Conservation (phyloP, 164 flowering plant genomes). For the Euptelea pleiosperma region DNA sequence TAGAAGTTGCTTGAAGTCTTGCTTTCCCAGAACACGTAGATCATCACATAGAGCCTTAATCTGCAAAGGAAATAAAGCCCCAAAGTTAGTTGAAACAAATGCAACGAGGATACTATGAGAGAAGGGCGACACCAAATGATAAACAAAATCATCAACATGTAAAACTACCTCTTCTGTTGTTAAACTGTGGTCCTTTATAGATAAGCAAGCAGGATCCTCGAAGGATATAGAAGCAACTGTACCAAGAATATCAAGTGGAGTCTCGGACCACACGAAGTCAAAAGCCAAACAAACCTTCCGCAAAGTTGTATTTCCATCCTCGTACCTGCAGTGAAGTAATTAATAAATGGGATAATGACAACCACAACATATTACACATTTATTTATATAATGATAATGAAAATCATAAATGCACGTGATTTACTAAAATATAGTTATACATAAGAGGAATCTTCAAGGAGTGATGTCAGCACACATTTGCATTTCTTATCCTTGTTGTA, state of each 20-base stretch:
- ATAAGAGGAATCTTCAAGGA: no score
- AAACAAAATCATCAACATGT: neutral
- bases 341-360: constrained; percentile 6
- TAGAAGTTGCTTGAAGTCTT: constrained; percentile 77
- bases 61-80: constrained; percentile 24
- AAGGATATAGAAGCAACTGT: constrained; percentile 69
- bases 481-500: no score
- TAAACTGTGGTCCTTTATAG: constrained; percentile 55
- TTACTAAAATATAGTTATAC: constrained; percentile 6
- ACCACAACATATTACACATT: constrained; percentile 1
- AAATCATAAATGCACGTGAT: neutral
- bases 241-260: constrained; percentile 86
- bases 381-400: neutral
- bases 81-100: neutral
- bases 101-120: neutral
- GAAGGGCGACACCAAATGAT: neutral
- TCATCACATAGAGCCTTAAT: constrained; percentile 71
- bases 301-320: constrained; percentile 59
- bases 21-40: constrained; percentile 75
- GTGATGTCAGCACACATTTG: no score
- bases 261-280: constrained; percentile 74
- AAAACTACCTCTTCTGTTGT: constrained; percentile 77
- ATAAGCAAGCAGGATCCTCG: constrained; percentile 52
- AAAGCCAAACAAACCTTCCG: constrained; percentile 73
- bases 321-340: constrained; percentile 55